Evolutionary conservation across 305 asterid genomes (phyloP).

Genomic region (Fraxinus xanthoxyloides): DNA sequence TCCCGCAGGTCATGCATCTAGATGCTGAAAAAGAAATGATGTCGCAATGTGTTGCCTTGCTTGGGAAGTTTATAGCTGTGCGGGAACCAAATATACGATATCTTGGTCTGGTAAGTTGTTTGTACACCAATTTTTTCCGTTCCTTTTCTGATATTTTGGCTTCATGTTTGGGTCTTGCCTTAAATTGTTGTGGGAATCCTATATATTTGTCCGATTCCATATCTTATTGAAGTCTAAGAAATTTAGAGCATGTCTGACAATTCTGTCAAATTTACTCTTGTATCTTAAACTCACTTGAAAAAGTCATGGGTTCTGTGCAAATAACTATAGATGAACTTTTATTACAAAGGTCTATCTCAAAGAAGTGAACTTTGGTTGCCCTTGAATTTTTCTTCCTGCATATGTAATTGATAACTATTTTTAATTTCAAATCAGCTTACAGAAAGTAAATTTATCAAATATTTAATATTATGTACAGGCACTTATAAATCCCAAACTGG

Average conservation of each 20-base stretch:
- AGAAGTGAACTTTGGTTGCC: not conserved
- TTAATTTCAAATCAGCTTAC: not conserved
- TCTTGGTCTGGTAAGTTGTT: constrained; percentile 90
- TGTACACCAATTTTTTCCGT: constrained; percentile 7
- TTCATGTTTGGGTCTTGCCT: constrained; percentile 7
- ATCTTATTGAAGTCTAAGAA: constrained; percentile 8
- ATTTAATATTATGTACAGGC: not conserved
- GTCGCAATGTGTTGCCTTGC: constrained; percentile 99
- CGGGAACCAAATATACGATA: constrained; percentile 99
- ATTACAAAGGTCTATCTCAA: not conserved
- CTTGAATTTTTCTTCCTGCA: not conserved
- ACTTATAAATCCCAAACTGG: not conserved
- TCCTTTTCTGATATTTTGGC: constrained; percentile 16
- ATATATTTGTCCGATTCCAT: not conserved
- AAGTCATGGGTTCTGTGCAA: not conserved
- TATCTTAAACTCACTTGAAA: not conserved
- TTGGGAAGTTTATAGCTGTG: constrained; percentile 97
- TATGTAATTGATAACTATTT: not conserved
- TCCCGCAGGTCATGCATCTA: constrained; percentile 93
- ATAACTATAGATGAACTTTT: not conserved
- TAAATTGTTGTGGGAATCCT: not conserved
- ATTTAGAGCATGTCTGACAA: constrained; percentile 1
- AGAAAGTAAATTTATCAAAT: not conserved
- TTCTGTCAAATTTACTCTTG: constrained; percentile 11
- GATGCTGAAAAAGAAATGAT: constrained; percentile 99